Base-by-base conservation (phyloP, 495 filamentous ascomycete species). In the Geopyxis carbonaria region DNA sequence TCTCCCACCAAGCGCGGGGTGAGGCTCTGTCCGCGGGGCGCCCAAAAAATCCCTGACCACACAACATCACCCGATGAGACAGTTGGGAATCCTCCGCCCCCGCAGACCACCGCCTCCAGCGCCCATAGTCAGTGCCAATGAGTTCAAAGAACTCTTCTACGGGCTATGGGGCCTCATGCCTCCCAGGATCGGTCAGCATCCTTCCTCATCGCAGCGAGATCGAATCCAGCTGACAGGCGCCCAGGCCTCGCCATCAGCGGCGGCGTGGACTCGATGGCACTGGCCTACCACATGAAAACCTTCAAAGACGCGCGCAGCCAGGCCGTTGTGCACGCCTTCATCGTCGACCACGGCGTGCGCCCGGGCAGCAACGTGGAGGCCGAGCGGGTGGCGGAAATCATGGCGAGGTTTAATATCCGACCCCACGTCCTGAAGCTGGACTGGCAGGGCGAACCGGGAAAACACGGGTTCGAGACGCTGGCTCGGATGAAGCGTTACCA, bases 181-280 rank as follows among this genome's bases (percentile, higher is more conserved):
- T 11, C 23, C 22, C 14, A 39, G 36, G 36, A 39, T 39, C n/a
- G 36, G 36, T 29, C 13, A 5, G 18, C 22, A n/a, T 30, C 27
- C 27, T 5, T 15, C 15, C 27, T n/a, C 11, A n/a, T 30, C 27
- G 11, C 27, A 30, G 5, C 27, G n/a, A n/a, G n/a, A n/a, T n/a
- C n/a, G n/a, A n/a, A 30, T 11, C 5, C 11, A 30, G 5, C 27
- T 30, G 11, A 30, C 27, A 30, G 15, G 11, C n/a, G 10, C 8
- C 1, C 46, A 91, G 87, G 70, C 40, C 61, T 94, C 20, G 87
- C 87, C 8, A 61, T 95, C 32, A 94, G 87, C 56, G 89, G 89
- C 5, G 89, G 89, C 11, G 79, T 89, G 10, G 89, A 97, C 51
- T 95, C 89, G 3, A 97, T 93, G 85, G 87, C 86, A 15, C 62